A percentile compares a stretch with the other conserved stretches of the same genome.
These are phyloP conservation scores for Ogataea trehaloabstinens DNA, from an alignment of 805 yeast species.

Conservation along the genomic window DNA sequence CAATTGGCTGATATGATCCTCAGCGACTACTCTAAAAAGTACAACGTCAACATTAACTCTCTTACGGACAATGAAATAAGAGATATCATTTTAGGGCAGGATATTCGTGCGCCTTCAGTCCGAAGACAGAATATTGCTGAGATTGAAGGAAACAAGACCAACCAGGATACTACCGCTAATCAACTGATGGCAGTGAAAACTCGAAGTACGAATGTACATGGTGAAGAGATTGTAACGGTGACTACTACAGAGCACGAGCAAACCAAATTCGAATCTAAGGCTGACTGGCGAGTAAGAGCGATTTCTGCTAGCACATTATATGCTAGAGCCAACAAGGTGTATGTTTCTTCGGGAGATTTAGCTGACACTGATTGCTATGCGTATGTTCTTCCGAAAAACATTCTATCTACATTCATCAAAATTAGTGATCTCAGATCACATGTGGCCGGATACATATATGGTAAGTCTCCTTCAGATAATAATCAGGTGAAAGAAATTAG, in stretches of 20 bases:
- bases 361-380: slow-evolving; percentile 55
- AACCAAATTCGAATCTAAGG: slow-evolving; percentile 73
- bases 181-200: slow-evolving; percentile 77
- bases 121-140: slow-evolving; percentile 83
- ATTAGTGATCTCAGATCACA: slow-evolving; percentile 80
- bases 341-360: slow-evolving; percentile 63
- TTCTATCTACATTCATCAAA: slow-evolving; percentile 72
- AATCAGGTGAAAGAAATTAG: slow-evolving; percentile 72
- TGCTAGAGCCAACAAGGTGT: slow-evolving; percentile 71
- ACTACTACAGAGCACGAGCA: slow-evolving; percentile 90
- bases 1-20: slow-evolving; percentile 85
- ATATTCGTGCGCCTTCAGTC: slow-evolving; percentile 84
- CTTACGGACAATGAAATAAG: slow-evolving; percentile 92
- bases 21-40: slow-evolving; percentile 78
- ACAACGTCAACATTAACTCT: slow-evolving; percentile 80
- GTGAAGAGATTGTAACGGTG: slow-evolving; percentile 92
- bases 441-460: slow-evolving; percentile 79
- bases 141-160: slow-evolving; percentile 50
- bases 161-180: slow-evolving; percentile 36
- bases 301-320: slow-evolving; percentile 72
- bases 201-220: slow-evolving; percentile 85
- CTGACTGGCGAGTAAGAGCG: slow-evolving; percentile 90
- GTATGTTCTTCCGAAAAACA: slow-evolving; percentile 78
- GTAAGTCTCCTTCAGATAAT: slow-evolving; percentile 73
- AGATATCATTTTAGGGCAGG: slow-evolving; percentile 92